phyloP scores from a whole-genome alignment of 2,329 filamentous ascomycete genomes.

The Daldinia sp. region DNA sequence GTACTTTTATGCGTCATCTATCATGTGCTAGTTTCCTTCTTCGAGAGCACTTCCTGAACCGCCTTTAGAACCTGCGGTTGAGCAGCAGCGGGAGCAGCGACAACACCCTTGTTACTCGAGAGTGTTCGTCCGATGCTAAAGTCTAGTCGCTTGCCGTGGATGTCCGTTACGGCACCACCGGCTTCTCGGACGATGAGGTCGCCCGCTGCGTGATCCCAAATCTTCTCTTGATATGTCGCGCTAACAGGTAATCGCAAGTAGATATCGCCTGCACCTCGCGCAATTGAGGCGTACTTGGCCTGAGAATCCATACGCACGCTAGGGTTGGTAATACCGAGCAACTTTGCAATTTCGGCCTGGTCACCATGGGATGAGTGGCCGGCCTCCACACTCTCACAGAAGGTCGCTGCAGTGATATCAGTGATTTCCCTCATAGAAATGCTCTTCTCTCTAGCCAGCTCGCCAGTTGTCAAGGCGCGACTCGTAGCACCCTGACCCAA shows the following conservation, averaged over 20 bases:
- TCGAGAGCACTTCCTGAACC: conserved; percentile 78
- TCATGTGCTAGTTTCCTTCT: conserved; percentile 46
- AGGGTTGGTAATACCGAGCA: conserved; percentile 86
- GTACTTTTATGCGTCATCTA: conserved; percentile 41
- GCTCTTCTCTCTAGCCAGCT: conserved; percentile 60
- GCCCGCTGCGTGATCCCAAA: conserved; percentile 98
- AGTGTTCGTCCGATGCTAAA: conserved; percentile 88
- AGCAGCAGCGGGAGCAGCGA: conserved; percentile 81
- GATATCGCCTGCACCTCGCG: conserved; percentile 90
- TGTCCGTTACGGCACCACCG: conserved; percentile 90
- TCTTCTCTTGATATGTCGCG: conserved; percentile 95
- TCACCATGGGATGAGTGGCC: conserved; percentile 91
- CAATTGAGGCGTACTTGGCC: conserved; percentile 96
- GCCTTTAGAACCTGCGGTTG: conserved; percentile 80
- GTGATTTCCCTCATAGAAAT: conserved; percentile 83
- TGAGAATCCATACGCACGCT: conserved; percentile 97
- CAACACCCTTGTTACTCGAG: conserved; percentile 89
- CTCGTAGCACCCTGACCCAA: conserved; percentile 81
- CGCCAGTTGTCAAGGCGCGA: conserved; percentile 70
- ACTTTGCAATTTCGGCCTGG: conserved; percentile 82
- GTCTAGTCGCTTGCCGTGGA: conserved; percentile 82
- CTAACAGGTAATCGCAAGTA: conserved; percentile 89
- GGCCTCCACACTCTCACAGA: conserved; percentile 96
- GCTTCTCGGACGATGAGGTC: conserved; percentile 94
- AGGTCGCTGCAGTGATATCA: conserved; percentile 81